phyloP scores from a whole-genome alignment of 2,329 filamentous ascomycete genomes.

The Penicillium fuscoglaucum region DNA sequence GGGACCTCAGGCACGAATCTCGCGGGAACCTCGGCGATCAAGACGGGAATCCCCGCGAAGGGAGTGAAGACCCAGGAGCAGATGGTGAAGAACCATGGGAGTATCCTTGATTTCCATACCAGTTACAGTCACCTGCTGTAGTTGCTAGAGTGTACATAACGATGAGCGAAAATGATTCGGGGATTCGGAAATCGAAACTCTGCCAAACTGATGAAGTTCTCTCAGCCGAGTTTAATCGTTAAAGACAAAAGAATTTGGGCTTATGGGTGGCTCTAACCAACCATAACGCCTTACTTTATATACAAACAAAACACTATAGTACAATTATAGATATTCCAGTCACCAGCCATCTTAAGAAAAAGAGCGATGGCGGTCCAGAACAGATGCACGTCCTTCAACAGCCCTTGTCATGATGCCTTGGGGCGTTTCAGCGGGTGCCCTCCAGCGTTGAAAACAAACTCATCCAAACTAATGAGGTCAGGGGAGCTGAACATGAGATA shows the following conservation, averaged over 20 bases:
- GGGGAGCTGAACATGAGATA: conserved; percentile 76
- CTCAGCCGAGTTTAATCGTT: too few species aligned
- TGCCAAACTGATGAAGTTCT: too few species aligned
- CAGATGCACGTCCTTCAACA: background rate
- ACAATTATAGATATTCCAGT: background rate
- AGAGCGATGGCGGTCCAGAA: background rate
- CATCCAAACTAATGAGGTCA: conserved; percentile 64
- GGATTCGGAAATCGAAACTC: too few species aligned
- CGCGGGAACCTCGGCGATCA: too few species aligned
- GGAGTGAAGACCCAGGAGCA: too few species aligned
- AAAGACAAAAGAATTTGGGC: background rate
- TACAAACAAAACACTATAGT: background rate
- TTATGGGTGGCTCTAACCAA: background rate
- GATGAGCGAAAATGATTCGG: too few species aligned
- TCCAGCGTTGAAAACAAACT: conserved; percentile 52
- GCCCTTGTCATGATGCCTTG: background rate
- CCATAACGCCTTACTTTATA: background rate
- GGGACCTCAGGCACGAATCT: too few species aligned
- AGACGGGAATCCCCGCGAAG: too few species aligned
- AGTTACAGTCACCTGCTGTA: too few species aligned
- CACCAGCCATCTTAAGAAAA: background rate
- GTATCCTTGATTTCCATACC: too few species aligned
- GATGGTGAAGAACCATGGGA: too few species aligned
- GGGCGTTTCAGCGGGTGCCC: conserved; percentile 50
- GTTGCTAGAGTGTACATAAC: too few species aligned